A percentile compares a stretch with the other conserved stretches of the same genome.
Evolutionary conservation across 179 eudicot species (phyloP).

Genomic region (Silene coronaria): DNA sequence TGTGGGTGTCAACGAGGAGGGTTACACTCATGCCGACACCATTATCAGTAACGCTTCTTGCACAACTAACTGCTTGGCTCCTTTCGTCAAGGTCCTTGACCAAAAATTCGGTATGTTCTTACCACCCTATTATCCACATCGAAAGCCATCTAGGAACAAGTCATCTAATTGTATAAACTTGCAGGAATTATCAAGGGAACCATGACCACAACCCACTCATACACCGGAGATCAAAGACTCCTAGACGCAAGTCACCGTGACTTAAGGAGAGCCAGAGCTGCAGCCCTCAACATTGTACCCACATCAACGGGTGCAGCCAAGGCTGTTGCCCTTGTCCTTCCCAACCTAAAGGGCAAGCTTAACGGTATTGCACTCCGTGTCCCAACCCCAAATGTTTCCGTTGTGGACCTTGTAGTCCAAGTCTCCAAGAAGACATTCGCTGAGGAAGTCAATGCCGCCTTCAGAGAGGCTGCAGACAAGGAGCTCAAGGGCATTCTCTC

Average conservation of each 20-base stretch:
- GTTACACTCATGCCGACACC: conserved; percentile 46
- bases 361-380: conserved; percentile 98
- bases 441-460: conserved; percentile 94
- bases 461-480: conserved; percentile 73
- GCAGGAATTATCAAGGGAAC: conserved; percentile 94
- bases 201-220: conserved; percentile 97
- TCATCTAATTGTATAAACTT: background rate
- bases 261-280: conserved; percentile 86
- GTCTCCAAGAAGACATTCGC: conserved; percentile 92
- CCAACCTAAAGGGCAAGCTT: conserved; percentile 84
- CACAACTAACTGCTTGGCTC: conserved; percentile 97
- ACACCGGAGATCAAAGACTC: conserved; percentile 95
- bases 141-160: too few relatives aligned
- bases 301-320: conserved; percentile 98
- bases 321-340: conserved; percentile 94
- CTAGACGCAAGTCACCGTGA: conserved; percentile 98
- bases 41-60: conserved; percentile 98
- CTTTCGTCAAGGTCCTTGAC: conserved; percentile 95
- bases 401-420: conserved; percentile 93
- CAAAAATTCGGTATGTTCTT: conserved; percentile 33
- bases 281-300: conserved; percentile 94
- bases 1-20: conserved; percentile 79
- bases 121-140: too few relatives aligned
- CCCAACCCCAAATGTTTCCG: conserved; percentile 97
- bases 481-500: conserved; percentile 83